Evolutionary conservation across 2,329 filamentous ascomycete genomes (phyloP), one percentile per base, ranked within the genome.

Genomic region (Curvularia eragrostidis): DNA sequence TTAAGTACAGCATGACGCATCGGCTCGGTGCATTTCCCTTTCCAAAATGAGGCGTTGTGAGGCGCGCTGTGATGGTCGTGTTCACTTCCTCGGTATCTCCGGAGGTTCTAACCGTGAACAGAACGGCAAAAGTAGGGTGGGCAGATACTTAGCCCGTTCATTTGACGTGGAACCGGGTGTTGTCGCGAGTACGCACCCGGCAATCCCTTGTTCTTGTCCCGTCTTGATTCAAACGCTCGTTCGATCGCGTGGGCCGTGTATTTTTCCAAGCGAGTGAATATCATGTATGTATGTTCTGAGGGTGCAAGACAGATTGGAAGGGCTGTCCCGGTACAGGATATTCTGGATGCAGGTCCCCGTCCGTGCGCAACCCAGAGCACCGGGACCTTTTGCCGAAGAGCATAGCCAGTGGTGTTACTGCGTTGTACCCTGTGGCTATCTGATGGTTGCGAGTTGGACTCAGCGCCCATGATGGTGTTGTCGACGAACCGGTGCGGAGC

Each of bases 271-370:
- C 56, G 34, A 55, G 30, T 15, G 34, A n/a, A 28, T 19, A 47
- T 9, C 13, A 41, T 8, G 39, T 42, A 23, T 32, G 10, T n/a
- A n/a, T n/a, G n/a, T n/a, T 28, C 28, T 24, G 39, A 24, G 28
- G 26, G 12, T 43, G 38, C 44, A 38, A 38, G 32, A 30, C 30
- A 24, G 3, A 12, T 52, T 43, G 46, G 46, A 36, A 28, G n/a
- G 19, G 8, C 30, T 60, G 48, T 36, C 48, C 42, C 52, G 54
- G 47, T 50, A 50, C 47, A 38, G 30, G 50, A 59, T 61, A 44
- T 56, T 53, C 59, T 46, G 55, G 58, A 64, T 64, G 61, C 66
- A 65, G 60, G 58, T 68, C 61, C 66, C 55, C 39, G 57, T 49
- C 54, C 52, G 55, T 61, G 59, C 55, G 56, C 49, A 21, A 54